Percentiles rank a stretch among this genome's conserved stretches.
Conservation (phyloP, 345 rosid genomes). For the Limnanthes douglasii region DNA sequence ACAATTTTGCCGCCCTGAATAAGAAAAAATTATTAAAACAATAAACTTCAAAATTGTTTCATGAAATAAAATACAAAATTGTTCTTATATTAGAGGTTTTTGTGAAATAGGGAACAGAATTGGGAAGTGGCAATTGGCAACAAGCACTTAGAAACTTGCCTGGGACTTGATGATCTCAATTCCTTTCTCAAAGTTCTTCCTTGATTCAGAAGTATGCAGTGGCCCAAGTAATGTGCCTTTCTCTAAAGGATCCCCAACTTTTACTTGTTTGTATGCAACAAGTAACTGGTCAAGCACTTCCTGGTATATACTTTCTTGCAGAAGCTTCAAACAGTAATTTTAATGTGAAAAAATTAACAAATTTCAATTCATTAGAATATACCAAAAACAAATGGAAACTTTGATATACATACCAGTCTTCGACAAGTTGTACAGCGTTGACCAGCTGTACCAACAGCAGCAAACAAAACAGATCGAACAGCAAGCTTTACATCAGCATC, state of each 20-base stretch:
- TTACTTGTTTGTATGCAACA: constrained; percentile 72
- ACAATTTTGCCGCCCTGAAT: constrained; percentile 83
- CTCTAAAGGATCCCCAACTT: constrained; percentile 80
- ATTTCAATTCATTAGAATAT: background rate
- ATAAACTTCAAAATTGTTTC: background rate
- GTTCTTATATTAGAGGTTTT: background rate
- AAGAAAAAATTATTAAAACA: background rate
- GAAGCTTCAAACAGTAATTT: constrained; percentile 30
- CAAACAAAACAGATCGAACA: constrained; percentile 74
- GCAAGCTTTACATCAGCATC: constrained; percentile 85
- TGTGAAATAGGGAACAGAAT: background rate
- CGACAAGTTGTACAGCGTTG: constrained; percentile 99
- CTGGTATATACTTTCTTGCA: constrained; percentile 74
- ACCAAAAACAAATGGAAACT: constrained; percentile 8
- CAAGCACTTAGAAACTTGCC: constrained; percentile 19
- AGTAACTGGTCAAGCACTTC: constrained; percentile 59
- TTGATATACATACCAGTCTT: constrained; percentile 57
- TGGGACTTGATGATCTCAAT: constrained; percentile 77
- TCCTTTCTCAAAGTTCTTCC: constrained; percentile 67
- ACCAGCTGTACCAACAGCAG: constrained; percentile 98
- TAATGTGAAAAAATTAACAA: constrained; percentile 1
- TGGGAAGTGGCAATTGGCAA: background rate
- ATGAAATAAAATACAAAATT: background rate
- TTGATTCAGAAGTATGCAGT: constrained; percentile 58
- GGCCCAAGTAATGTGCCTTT: constrained; percentile 85